phyloP scores from a whole-genome alignment of 2,329 filamentous ascomycete species.

The Capronia coronata region DNA sequence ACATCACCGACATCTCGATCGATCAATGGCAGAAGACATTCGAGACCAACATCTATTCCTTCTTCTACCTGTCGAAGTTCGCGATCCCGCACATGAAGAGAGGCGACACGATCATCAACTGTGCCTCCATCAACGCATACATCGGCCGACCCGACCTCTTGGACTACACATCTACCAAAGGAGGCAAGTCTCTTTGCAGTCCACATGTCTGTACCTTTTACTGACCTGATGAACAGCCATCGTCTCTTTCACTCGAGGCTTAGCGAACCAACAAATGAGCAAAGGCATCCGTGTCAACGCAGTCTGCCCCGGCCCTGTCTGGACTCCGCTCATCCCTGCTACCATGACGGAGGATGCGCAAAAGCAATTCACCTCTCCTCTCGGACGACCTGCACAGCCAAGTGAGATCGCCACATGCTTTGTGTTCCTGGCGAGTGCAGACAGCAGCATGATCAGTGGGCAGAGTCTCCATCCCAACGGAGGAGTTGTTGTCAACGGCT shows the following conservation, averaged over 20 bases:
- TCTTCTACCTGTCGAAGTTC: conserved; percentile 76
- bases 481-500: conserved; percentile 50
- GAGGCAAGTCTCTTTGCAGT: conserved; percentile 13
- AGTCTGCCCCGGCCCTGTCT: conserved; percentile 71
- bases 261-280: conserved; percentile 66
- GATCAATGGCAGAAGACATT: conserved; percentile 77
- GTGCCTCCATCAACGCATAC: conserved; percentile 76
- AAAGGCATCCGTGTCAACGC: conserved; percentile 71
- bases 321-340: conserved; percentile 67
- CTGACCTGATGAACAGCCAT: conserved; percentile 49
- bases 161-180: conserved; percentile 67
- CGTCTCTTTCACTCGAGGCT: conserved; percentile 67
- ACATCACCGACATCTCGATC: conserved; percentile 65
- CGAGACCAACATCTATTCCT: conserved; percentile 74
- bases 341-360: conserved; percentile 66
- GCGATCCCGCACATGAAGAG: conserved; percentile 64
- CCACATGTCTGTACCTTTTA: background rate
- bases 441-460: conserved; percentile 67
- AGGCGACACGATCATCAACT: conserved; percentile 79
- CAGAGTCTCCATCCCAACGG: conserved; percentile 63
- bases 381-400: conserved; percentile 71
- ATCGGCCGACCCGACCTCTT: conserved; percentile 72
- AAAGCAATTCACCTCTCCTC: conserved; percentile 65
- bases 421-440: conserved; percentile 69
- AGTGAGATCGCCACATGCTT: conserved; percentile 76